Base-by-base conservation (phyloP, 768 basidiomycete species). In the Clitopilus passeckerianus region DNA sequence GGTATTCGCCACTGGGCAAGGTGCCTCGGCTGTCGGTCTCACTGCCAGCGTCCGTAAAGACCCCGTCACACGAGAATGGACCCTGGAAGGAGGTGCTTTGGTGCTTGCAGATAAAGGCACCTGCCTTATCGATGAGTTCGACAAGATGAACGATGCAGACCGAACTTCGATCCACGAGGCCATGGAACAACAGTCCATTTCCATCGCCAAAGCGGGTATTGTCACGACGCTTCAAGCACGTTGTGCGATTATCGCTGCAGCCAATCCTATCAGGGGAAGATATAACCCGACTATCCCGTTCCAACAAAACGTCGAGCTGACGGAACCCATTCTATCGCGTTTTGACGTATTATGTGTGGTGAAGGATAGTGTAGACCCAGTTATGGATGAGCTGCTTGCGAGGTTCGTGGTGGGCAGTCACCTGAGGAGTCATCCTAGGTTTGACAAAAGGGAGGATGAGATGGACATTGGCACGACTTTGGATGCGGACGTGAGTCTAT, bases 81-180 rank as follows among this genome's bases (percentile, higher is more conserved):
- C 97, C 2, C 82, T 99, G 24, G 97, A 99, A 73, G 97, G 97
- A 14, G 97, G 97, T 8, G 97, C 97, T 1, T 80, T 99, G 9
- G 97, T 99, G n/a, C 80, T 99, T 18, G 97, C 97, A 1, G 97
- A 99, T 75, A 97, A 96, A 74, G 97, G 97, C 12, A 93, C 90
- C 24, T 98, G 97, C 69, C 78, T 98, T 35, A 99, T 99, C 65
- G 97, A 99, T 75, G 97, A 98, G 72, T 98, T 99, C 71, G 97
- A 99, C 79, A 99, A 99, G 80, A 99, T 99, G 97, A 98, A 98
- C 74, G 97, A 98, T 67, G 84, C 93, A 15, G 96, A 99, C 71
- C 82, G 96, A 66, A 98, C 95, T 15, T 97, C 95, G 4, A 98
- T 99, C 67, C 97, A 98, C 78, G 97, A 99, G 72, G 97, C 97